Conservation (phyloP, 2,329 filamentous ascomycete species). For the Cercospora sesami region DNA sequence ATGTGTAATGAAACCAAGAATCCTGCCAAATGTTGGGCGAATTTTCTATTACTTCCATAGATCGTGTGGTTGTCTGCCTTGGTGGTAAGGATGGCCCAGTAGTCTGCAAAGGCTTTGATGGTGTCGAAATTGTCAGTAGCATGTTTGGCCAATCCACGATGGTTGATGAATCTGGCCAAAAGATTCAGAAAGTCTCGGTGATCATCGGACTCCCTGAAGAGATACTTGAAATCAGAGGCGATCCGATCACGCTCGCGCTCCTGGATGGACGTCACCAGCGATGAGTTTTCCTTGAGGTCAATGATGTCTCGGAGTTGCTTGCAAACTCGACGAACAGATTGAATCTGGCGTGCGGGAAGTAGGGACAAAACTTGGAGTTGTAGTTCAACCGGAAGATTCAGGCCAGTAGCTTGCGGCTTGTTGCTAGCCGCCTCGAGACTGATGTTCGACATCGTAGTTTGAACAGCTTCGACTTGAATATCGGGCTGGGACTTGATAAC, state of each 20-base stretch:
- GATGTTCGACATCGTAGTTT: neutral
- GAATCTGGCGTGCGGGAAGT: neutral
- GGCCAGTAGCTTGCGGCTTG: neutral
- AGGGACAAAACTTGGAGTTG: neutral
- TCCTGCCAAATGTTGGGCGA: neutral
- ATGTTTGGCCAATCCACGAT: neutral
- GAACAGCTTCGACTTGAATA: neutral
- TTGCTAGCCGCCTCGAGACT: neutral
- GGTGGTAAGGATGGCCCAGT: neutral
- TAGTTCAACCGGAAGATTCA: neutral
- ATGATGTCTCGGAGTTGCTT: neutral
- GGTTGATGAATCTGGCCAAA: neutral
- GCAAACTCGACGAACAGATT: neutral
- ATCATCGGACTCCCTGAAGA: neutral
- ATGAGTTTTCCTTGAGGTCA: neutral
- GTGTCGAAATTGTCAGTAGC: neutral
- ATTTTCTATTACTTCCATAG: neutral
- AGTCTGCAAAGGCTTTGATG: neutral
- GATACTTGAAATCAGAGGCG: neutral
- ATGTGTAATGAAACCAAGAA: neutral
- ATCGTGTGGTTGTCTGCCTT: neutral
- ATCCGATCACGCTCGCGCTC: neutral
- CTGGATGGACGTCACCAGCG: neutral
- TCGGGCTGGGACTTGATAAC: neutral
- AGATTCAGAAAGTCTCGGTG: neutral